Base-by-base conservation (phyloP, 1,139 yeast species). In the Saccharomyces hybrid region DNA sequence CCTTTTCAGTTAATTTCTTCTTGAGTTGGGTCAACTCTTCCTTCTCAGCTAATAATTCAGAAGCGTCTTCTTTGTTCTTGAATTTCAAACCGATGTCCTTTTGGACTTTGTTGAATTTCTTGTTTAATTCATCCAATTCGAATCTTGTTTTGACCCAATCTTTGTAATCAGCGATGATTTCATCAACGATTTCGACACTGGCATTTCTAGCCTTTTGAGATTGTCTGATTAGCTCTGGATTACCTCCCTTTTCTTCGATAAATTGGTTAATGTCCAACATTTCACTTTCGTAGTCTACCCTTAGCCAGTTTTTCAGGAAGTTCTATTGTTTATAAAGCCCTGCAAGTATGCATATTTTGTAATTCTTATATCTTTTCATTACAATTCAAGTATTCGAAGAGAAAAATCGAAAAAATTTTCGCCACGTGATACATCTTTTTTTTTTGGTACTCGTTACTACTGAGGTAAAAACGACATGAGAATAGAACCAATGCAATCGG, bases 131-230 rank as follows among this genome's bases (percentile, higher is more conserved):
- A 72, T 93, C 99, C 63, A 93, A 81, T 58, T 89, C 93, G 70
- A 90, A 93, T 77, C 97, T 88, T 64, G 89, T 81, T 73, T 81
- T 84, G 64, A 93, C 88, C 99, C 99, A 93, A 58, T 81, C 83
- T 75, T 88, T 88, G 80, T 93, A 93, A 63, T 85, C 96, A 60
- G 77, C 78, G 70, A 95, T 88, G 70, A 93, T 90, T 75, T 93
- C 97, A 70, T 93, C 99, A 50, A 93, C 98, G 55, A 93, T 70
- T 73, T 93, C 99, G 53, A 90, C 98, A 34, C 95, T 77, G 64
- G 83, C 98, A 58, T 96, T 96, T 78, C 99, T 88, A 62, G 95
- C 96, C 73, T 78, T 82, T 75, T 93, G 99, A 42, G 98, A 90
- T 65, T 77, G 82, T 71, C 86, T 86, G 70, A 93, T 89, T 59